Conservation (phyloP, 371 early-diverging fungal species). For the Funneliformis caledonium region DNA sequence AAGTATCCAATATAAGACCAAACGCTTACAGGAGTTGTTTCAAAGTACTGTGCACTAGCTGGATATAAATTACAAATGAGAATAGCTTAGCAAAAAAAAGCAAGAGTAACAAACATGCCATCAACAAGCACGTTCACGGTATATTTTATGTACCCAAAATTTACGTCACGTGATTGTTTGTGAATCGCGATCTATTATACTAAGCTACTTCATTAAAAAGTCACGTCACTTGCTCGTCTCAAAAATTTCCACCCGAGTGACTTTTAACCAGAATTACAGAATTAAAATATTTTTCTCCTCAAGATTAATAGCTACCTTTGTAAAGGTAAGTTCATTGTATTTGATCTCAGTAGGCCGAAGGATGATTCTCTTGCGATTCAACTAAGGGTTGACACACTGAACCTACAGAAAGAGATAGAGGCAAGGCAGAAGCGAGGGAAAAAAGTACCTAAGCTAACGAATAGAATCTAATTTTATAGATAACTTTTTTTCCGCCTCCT, state of each 20-base stretch:
- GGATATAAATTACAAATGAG: background rate
- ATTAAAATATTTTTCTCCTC: background rate
- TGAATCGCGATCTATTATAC: no score
- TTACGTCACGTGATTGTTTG: no score
- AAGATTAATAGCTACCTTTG: constrained; percentile 29
- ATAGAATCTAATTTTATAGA: background rate
- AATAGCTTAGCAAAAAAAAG: background rate
- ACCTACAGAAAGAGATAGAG: no score
- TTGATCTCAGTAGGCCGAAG: constrained; percentile 31
- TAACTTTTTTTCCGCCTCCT: background rate
- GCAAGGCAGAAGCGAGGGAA: background rate
- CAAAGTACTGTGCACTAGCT: constrained; percentile 34
- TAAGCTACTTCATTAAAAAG: no score
- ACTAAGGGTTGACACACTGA: constrained; percentile 28
- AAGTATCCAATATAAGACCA: constrained; percentile 36
- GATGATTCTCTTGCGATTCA: constrained; percentile 34
- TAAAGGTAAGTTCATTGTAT: constrained; percentile 18
- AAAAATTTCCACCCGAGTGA: no score
- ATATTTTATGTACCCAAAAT: no score
- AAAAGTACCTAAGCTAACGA: background rate
- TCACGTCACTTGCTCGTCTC: no score
- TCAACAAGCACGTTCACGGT: background rate
- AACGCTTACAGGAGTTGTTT: constrained; percentile 23
- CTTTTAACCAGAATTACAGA: no score
- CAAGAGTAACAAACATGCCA: background rate